Base-by-base conservation (phyloP, 1,284 basidiomycete genomes). In the Mixia osmundae region DNA sequence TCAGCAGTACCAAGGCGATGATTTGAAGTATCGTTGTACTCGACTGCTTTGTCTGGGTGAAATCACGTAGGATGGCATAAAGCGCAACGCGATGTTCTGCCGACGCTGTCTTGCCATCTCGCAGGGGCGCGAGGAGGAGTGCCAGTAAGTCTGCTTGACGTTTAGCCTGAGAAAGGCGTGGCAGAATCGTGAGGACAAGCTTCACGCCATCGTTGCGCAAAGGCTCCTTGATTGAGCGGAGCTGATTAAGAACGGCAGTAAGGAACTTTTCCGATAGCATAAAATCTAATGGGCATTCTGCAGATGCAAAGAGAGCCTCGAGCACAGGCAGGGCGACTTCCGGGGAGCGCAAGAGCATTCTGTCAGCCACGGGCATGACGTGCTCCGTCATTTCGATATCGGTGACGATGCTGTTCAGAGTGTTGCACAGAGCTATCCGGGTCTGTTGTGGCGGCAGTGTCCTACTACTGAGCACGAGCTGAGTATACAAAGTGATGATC, bases 1-100 rank as follows among this genome's bases (percentile, higher is more conserved):
- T 89, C 3, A 68, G 58, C 25, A 85, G 58, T 3, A 87, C 63
- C 0, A 73, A 53, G 11, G 82, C 56, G 24, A 36, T 24, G 30
- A 30, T 23, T 10, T 27, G 25, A 25, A 29, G 16, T 9, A 28
- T 29, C 16, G 35, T 24, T 8, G 16, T 16, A 30, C 25, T 16
- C 35, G 41, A 18, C 10, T 9, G 18, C 8, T 38, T 32, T 1
- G 72, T 63, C 2, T 61, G 8, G 3, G 44, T 56, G 3, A 87
- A 45, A 24, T 52, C 56, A 3, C 63, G 56, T 2, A 82, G 62
- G 69, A 91, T 79, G 6, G 67, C 65, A 56, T 78, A 83, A 8
- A 94, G 60, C 0, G 72, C 63, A 5, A 71, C 56, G n/a, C 83
- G 72, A 52, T 94, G 80, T 42, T 87, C 83, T 3, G 76, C 66